Evolutionary conservation across 257 asterid species (phyloP).

Genomic region (Coffea eugenioides): DNA sequence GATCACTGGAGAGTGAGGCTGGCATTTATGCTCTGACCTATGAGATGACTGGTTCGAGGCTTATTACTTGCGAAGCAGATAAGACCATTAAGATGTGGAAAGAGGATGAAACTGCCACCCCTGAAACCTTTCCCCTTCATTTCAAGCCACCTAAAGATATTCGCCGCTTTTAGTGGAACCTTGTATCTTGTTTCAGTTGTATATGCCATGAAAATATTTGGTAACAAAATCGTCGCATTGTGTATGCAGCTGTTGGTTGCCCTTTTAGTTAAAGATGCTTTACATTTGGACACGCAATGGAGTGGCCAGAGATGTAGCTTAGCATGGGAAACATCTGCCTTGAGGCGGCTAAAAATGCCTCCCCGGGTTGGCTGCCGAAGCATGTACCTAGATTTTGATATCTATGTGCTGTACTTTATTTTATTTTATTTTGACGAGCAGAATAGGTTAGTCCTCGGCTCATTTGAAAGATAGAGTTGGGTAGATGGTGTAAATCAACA

Average conservation of each 20-base stretch:
- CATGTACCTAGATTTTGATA: not conserved
- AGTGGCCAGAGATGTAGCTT: not conserved
- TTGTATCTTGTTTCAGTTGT: not conserved
- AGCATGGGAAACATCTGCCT: not conserved
- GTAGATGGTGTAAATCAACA: too few species aligned
- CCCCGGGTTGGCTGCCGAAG: not conserved
- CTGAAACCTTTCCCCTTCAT: conserved; percentile 88
- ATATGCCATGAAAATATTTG: not conserved
- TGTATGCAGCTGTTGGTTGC: not conserved
- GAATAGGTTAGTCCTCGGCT: too few species aligned
- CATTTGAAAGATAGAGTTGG: too few species aligned
- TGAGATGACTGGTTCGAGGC: conserved; percentile 77
- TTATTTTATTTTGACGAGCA: not conserved
- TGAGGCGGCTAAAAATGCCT: not conserved
- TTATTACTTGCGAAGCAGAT: conserved; percentile 90
- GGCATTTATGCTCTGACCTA: conserved; percentile 73
- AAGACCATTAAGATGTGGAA: conserved; percentile 99
- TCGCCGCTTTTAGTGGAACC: conserved; percentile 56
- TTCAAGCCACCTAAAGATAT: conserved; percentile 93
- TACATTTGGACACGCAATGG: not conserved
- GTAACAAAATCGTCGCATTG: not conserved
- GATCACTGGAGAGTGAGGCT: conserved; percentile 98
- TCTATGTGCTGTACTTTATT: not conserved
- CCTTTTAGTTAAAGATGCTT: not conserved
- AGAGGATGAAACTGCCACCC: conserved; percentile 83